Percentiles rank a stretch among this genome's conserved stretches.
Conservation (phyloP, 106 monocot genomes). For the Iris macrosiphon region DNA sequence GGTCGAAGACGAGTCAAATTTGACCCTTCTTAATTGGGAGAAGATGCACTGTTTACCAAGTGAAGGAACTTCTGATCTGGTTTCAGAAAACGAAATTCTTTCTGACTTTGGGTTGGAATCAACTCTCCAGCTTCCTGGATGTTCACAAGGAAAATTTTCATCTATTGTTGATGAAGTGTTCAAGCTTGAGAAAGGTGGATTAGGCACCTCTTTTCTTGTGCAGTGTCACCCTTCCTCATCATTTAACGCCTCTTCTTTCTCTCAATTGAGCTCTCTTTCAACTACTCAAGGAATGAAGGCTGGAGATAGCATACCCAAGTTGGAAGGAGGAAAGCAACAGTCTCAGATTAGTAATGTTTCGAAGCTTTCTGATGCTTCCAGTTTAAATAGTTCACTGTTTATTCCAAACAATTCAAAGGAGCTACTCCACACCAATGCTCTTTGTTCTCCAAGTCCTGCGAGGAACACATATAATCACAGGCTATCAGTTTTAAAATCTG, state of each 20-base stretch:
- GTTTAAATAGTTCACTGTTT: slow-evolving; percentile 25
- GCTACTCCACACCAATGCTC: slow-evolving; percentile 14
- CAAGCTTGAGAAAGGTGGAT: slow-evolving; percentile 49
- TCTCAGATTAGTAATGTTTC: slow-evolving; percentile 25
- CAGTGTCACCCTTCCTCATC: slow-evolving; percentile 26
- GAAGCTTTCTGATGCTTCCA: slow-evolving; percentile 20
- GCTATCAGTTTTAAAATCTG: slow-evolving; percentile 46
- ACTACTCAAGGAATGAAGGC: slow-evolving; percentile 30
- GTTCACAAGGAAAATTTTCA: slow-evolving; percentile 61
- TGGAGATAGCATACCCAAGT: slow-evolving; percentile 32
- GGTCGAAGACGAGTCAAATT: slow-evolving; percentile 73
- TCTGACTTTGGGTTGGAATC: slow-evolving; percentile 30
- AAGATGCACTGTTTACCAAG: slow-evolving; percentile 29
- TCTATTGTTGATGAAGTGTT: slow-evolving; percentile 93
- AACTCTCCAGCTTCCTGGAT: slow-evolving; percentile 30
- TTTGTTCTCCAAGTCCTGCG: slow-evolving; percentile 37
- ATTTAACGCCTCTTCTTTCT: slow-evolving; percentile 22
- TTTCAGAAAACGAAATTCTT: slow-evolving; percentile 28
- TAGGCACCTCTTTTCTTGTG: slow-evolving; percentile 9
- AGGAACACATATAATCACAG: slow-evolving; percentile 31
- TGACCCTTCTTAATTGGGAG: slow-evolving; percentile 62
- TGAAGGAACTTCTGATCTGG: slow-evolving; percentile 17
- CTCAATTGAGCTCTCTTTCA: slow-evolving; percentile 17
- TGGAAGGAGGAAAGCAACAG: slow-evolving; percentile 35
- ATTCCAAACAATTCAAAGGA: slow-evolving; percentile 32